Evolutionary conservation across 1,284 basidiomycete genomes (phyloP).

Genomic region (Irpex sp.): DNA sequence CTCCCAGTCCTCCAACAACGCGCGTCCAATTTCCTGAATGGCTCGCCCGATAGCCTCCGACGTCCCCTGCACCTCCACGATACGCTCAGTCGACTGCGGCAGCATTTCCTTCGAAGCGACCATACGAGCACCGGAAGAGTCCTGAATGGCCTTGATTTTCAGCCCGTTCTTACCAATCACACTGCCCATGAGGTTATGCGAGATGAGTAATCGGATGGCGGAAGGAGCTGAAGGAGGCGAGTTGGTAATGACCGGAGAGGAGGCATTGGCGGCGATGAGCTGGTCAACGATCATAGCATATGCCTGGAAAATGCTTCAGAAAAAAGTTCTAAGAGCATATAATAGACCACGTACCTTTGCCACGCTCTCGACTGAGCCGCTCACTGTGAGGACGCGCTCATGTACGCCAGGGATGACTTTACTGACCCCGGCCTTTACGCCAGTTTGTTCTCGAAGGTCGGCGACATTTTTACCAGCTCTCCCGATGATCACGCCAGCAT

Average conservation of each 20-base stretch:
- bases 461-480: constrained; percentile 97
- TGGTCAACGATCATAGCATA: constrained; percentile 94
- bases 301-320: constrained; percentile 51
- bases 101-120: constrained; percentile 99
- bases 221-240: constrained; percentile 69
- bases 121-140: constrained; percentile 94
- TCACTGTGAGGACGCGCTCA: constrained; percentile 94
- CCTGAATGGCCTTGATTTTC: constrained; percentile 99
- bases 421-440: constrained; percentile 97
- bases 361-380: constrained; percentile 87
- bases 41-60: constrained; percentile 90
- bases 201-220: constrained; percentile 93
- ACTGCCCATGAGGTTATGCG: constrained; percentile 98
- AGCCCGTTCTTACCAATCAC: constrained; percentile 96
- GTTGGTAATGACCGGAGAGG: constrained; percentile 53
- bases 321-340: constrained; percentile 5
- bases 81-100: constrained; percentile 96
- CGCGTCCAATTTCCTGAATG: constrained; percentile 93
- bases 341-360: constrained; percentile 64
- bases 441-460: constrained; percentile 90
- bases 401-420: constrained; percentile 97
- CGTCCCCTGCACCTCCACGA: constrained; percentile 94
- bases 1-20: constrained; percentile 96
- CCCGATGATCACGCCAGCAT: constrained; percentile 96
- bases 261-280: constrained; percentile 76